These are phyloP conservation scores for Candida corydali DNA, from an alignment of 805 yeast species.

Conservation along the genomic window DNA sequence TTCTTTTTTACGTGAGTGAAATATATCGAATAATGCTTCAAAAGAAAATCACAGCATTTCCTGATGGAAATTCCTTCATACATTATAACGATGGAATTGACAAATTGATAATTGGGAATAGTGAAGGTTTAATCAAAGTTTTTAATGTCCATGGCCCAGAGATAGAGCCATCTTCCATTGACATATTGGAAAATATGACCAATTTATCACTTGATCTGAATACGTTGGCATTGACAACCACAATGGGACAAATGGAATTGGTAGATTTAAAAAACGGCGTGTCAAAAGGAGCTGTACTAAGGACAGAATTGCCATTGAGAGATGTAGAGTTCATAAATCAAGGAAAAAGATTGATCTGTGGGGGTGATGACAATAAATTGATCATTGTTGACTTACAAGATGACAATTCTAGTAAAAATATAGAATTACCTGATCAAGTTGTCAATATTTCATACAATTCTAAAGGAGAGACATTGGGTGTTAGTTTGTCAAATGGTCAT, in stretches of 20 bases:
- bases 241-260: slow-evolving; percentile 41
- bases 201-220: slow-evolving; percentile 24
- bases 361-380: slow-evolving; percentile 64
- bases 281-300: slow-evolving; percentile 34
- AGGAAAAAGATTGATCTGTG: slow-evolving; percentile 54
- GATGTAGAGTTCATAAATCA: slow-evolving; percentile 57
- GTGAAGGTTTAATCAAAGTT: slow-evolving; percentile 51
- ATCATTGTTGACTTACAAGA: slow-evolving; percentile 29
- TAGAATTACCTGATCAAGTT: slow-evolving; percentile 50
- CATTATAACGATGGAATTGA: slow-evolving; percentile 16
- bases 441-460: slow-evolving; percentile 52
- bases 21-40: slow-evolving; percentile 3
- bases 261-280: slow-evolving; percentile 27
- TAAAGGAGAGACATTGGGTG: slow-evolving; percentile 53
- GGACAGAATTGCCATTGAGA: slow-evolving; percentile 46
- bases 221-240: slow-evolving; percentile 30
- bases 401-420: slow-evolving; percentile 23
- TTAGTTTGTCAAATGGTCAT: slow-evolving; percentile 58
- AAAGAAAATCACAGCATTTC: slow-evolving; percentile 32
- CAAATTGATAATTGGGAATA: slow-evolving; percentile 49
- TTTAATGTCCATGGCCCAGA: slow-evolving; percentile 44
- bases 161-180: slow-evolving; percentile 59
- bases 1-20: neutral
- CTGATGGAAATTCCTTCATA: slow-evolving; percentile 39
- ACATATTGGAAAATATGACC: slow-evolving; percentile 45